A percentile compares a stretch with the other conserved stretches of the same genome.
phyloP scores from a whole-genome alignment of 2,329 filamentous ascomycete genomes.

The Paraphaeosphaeria minitans region DNA sequence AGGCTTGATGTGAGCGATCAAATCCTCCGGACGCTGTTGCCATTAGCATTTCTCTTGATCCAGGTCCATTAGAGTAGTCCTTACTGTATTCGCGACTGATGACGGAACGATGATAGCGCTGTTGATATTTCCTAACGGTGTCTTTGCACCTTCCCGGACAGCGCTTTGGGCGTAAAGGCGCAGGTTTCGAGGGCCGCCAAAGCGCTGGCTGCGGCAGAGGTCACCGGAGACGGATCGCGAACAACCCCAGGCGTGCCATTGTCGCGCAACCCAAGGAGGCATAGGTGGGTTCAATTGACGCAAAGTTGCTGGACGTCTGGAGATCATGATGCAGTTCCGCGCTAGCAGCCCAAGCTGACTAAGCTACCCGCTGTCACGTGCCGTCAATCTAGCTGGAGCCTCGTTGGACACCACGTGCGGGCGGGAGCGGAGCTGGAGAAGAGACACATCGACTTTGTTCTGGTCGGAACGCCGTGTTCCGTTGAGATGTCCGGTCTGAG shows the following conservation, averaged over 20 bases:
- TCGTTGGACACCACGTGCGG: no score
- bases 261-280: slow-evolving; percentile 35
- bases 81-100: slow-evolving; percentile 29
- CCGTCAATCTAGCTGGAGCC: neutral
- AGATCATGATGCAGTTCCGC: slow-evolving; percentile 6
- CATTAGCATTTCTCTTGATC: slow-evolving; percentile 12
- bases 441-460: neutral
- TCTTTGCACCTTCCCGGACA: neutral
- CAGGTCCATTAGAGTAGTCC: slow-evolving; percentile 7
- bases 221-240: slow-evolving; percentile 15
- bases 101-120: slow-evolving; percentile 37
- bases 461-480: neutral
- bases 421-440: neutral
- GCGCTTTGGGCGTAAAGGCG: slow-evolving; percentile 19
- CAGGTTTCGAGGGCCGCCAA: neutral
- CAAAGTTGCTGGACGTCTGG: neutral
- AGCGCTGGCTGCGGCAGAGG: slow-evolving; percentile 10
- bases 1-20: slow-evolving; percentile 32
- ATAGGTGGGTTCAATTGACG: slow-evolving; percentile 36
- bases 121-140: slow-evolving; percentile 12
- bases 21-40: slow-evolving; percentile 24
- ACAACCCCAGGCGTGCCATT: slow-evolving; percentile 32
- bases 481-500: neutral
- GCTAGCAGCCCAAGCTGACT: neutral
- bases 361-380: neutral